Evolutionary conservation across 2,329 filamentous ascomycete species (phyloP).

Genomic region (Thielaviopsis musarum): DNA sequence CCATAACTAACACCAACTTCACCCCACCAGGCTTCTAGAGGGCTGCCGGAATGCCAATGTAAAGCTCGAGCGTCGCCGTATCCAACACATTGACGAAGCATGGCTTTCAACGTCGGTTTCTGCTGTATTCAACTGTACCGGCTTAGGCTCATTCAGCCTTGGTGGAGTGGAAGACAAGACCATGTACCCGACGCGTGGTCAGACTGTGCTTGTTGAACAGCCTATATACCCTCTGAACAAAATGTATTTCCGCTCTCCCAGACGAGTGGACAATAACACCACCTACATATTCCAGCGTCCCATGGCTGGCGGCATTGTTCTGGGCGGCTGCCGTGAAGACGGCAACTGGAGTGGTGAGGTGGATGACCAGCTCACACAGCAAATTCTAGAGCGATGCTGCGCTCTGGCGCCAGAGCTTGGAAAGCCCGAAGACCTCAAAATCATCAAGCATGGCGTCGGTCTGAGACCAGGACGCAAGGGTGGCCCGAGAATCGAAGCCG

Average conservation of each 20-base stretch:
- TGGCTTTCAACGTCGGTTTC: slow-evolving; percentile 29
- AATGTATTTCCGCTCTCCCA: slow-evolving; percentile 27
- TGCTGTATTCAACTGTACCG: slow-evolving; percentile 58
- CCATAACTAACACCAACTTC: not conserved
- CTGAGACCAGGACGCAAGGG: slow-evolving; percentile 17
- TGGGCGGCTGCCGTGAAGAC: slow-evolving; percentile 20
- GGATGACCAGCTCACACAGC: slow-evolving; percentile 18
- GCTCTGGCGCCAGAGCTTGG: slow-evolving; percentile 20
- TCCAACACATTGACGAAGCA: slow-evolving; percentile 53
- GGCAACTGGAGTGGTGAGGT: slow-evolving; percentile 19
- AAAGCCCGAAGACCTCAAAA: slow-evolving; percentile 19
- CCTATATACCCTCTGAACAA: slow-evolving; percentile 21
- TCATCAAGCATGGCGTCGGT: slow-evolving; percentile 20
- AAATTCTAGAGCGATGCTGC: slow-evolving; percentile 21
- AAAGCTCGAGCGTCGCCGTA: slow-evolving; percentile 38
- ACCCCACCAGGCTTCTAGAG: slow-evolving; percentile 34
- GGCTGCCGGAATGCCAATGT: slow-evolving; percentile 55
- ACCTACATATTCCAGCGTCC: slow-evolving; percentile 28
- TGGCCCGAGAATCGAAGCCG: slow-evolving; percentile 20
- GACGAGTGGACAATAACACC: slow-evolving; percentile 23
- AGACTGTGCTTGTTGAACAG: slow-evolving; percentile 21
- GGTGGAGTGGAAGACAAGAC: slow-evolving; percentile 58
- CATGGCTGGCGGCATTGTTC: slow-evolving; percentile 19
- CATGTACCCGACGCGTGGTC: slow-evolving; percentile 41
- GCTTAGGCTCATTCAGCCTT: slow-evolving; percentile 50